phyloP scores from a whole-genome alignment of 495 filamentous ascomycete genomes.

The Xylaria telfairii region DNA sequence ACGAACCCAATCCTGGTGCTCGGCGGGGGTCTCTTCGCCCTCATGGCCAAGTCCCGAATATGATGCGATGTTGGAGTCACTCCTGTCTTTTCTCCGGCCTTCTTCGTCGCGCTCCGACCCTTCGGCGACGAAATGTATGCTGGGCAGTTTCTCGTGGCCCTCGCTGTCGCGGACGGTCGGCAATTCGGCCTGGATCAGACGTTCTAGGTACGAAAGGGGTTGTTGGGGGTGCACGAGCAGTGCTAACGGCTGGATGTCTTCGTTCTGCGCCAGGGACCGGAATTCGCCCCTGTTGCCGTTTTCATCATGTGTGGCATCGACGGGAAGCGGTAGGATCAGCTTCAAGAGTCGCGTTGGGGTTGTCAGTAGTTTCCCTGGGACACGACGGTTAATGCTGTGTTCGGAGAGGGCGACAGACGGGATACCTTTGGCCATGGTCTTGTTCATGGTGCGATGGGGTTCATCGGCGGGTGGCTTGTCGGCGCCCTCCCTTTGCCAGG shows the following conservation, averaged over 20 bases:
- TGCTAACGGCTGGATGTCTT: slow-evolving; percentile 79
- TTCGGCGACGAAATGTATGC: slow-evolving; percentile 80
- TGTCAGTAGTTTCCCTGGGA: slow-evolving; percentile 77
- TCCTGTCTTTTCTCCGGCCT: slow-evolving; percentile 36
- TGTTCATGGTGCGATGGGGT: slow-evolving; percentile 39
- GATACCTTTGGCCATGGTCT: slow-evolving; percentile 70
- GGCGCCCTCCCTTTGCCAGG: slow-evolving; percentile 74
- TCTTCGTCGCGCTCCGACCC: slow-evolving; percentile 68
- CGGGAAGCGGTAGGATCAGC: slow-evolving; percentile 79
- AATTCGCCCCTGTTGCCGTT: slow-evolving; percentile 48
- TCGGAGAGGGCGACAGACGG: too few relatives aligned
- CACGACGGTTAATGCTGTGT: not conserved
- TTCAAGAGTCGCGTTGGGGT: slow-evolving; percentile 91
- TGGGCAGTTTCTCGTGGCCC: slow-evolving; percentile 70
- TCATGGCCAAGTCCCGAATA: slow-evolving; percentile 67
- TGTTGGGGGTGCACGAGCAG: slow-evolving; percentile 92
- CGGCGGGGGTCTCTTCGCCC: slow-evolving; percentile 36
- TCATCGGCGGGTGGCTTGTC: slow-evolving; percentile 62
- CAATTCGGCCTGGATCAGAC: slow-evolving; percentile 87
- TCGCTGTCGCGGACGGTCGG: slow-evolving; percentile 68
- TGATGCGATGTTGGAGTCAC: slow-evolving; percentile 55
- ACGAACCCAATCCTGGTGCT: slow-evolving; percentile 70
- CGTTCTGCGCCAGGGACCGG: slow-evolving; percentile 52
- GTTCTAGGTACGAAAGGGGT: slow-evolving; percentile 89
- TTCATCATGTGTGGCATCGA: slow-evolving; percentile 60